A percentile compares a stretch with the other conserved stretches of the same genome.
Conservation (phyloP, 345 rosid species). For the Gossypium herbaceum region DNA sequence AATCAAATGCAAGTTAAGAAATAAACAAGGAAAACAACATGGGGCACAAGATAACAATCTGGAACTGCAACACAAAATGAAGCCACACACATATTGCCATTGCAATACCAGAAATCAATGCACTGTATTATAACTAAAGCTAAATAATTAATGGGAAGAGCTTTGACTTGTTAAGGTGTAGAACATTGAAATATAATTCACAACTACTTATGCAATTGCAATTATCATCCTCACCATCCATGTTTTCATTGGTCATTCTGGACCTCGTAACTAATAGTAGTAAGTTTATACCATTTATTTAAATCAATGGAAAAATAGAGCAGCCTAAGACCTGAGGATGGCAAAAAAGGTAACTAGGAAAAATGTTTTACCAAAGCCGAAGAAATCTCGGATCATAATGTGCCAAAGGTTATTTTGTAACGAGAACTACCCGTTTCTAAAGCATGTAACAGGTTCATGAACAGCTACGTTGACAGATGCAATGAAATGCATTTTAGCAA, state of each 20-base stretch:
- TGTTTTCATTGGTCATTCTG: not conserved
- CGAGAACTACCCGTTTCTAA: not conserved
- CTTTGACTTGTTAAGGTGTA: not conserved
- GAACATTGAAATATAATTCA: not conserved
- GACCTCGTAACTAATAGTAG: not conserved
- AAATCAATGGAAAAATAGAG: not conserved
- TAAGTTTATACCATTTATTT: not conserved
- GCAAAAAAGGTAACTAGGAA: not conserved
- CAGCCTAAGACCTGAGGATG: not conserved
- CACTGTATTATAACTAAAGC: not conserved
- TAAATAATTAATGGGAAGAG: not conserved
- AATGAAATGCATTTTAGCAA: not conserved
- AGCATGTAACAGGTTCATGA: not conserved
- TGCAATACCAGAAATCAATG: not conserved
- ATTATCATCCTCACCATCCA: not conserved
- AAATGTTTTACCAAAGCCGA: not conserved
- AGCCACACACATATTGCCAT: not conserved
- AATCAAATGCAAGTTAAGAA: not conserved
- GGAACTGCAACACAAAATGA: not conserved
- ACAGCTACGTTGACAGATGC: not conserved
- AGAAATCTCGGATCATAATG: not conserved
- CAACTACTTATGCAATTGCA: not conserved
- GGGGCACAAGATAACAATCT: not conserved
- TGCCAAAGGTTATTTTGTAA: not conserved
- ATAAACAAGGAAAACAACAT: not conserved